Base-by-base conservation (phyloP, 192 early-diverging fungal genomes). In the Diversispora epigaea region DNA sequence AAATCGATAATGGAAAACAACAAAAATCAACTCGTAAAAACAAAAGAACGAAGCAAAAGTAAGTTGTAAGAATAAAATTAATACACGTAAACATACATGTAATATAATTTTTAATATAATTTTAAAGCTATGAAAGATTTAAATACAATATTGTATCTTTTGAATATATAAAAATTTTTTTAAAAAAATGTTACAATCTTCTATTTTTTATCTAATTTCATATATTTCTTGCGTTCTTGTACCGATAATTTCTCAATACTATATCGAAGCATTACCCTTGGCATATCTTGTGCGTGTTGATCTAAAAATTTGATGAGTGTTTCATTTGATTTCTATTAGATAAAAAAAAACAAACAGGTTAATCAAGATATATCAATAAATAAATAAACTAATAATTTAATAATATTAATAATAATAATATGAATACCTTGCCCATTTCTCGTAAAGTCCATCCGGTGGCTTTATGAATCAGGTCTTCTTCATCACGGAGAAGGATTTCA, bases 361-460 rank as follows among this genome's bases (percentile, higher is more conserved):
- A 47, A 47, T 49, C 25, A 32, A 12, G 65, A 47, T 25, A 47
- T 46, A 46, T 49, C 6, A 19, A 14, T 67, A 25, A 25, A 66
- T 66, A 46, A 19, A 9, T 45, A 45, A n/a, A 39, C 43, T 66
- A n/a, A 66, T 66, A 32, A 15, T 12, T 19, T 45, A 39, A 40
- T 15, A 62, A 45, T 4, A 5, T 64, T 43, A 8, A 9, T 32
- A 64, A 64, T 6, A 8, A 40, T 40, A 40, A 7, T 44, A 7
- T 44, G 3, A 39, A 17, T 67, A 67, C 65, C 65, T 73, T 61
- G 6, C 71, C 71, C 45, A 61, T 25, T 15, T 73, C 71, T 39
- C 71, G 60, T 62, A 73, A 47, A 17, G 39, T 61, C 71, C 71
- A 73, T 32, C 71, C 71, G 4, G 71, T 73, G 22, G 71, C 71